Base-by-base conservation (phyloP, 306 rosid species). In the Dicorynia guianensis region DNA sequence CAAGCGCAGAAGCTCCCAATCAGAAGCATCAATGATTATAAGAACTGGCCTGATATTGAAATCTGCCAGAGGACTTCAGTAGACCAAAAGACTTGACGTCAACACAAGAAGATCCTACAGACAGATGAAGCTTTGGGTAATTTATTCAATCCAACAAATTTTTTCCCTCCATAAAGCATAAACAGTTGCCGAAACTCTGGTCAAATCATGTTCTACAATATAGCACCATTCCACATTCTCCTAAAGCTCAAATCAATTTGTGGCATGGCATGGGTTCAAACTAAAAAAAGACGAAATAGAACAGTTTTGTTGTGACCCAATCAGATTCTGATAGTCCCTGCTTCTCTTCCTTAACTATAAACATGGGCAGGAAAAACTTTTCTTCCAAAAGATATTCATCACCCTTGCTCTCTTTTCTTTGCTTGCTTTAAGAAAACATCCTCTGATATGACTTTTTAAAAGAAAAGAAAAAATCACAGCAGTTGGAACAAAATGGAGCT, bases 291-390 rank as follows among this genome's bases (percentile, higher is more conserved):
- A n/a, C n/a, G 30, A 25, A 2, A 25, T 2, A 25, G 30, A 25
- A 25, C 30, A 25, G 1, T 25, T 25, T 25, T 25, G 30, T 25
- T 25, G 30, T 25, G 30, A 25, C 30, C 30, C 30, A 25, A 25
- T 25, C 30, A 25, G 30, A 25, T 25, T 25, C 30, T 19, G 60
- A 54, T 0, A 4, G 57, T 62, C 33, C 30, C 6, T 17, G 33
- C 52, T 25, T 70, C 35, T 58, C 54, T 76, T 50, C 71, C 49
- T 5, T 40, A 69, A 52, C 17, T 53, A 69, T 25, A 36, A 60
- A 13, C 55, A 67, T 18, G 9, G 46, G 19, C 19, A 6, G 62
- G 38, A 76, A 68, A 15, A 7, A 20, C 4, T 38, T 12, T 36
- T 34, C 53, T 12, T 38, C 5, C n/a, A 48, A 1, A 64, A 38